Base-by-base conservation (phyloP, 108 stramenopile species). In the Nitzschia inconspicua region DNA sequence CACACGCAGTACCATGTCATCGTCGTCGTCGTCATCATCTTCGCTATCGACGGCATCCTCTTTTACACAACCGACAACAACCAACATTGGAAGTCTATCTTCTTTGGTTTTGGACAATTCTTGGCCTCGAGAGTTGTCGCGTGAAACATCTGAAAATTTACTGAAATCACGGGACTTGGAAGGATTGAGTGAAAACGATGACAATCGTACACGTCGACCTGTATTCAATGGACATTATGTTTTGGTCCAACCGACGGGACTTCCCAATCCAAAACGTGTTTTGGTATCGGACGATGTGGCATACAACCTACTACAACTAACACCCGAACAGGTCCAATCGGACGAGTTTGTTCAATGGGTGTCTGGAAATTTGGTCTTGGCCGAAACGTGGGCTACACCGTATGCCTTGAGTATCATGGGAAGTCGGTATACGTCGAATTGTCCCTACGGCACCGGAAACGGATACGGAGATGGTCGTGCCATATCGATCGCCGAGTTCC, bases 401-500 rank as follows among this genome's bases (percentile, higher is more conserved):
- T 95, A 95, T 59, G 93, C 93, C 10, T 66, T 95, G 8, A 68
- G 65, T 20, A 91, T 95, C 61, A 86, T 90, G 82, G 93, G 93
- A 42, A 67, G 68, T 24, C 61, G 83, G 1, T 88, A 86, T 44
- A 80, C 80, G 26, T 70, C 60, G 59, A 89, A 91, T 50, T 89
- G 88, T 75, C 86, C 86, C 8, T 83, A 83, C 51, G 88, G 89
- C n/a, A 84, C 79, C 20, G 93, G 93, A 8, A 70, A 89, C 27
- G 93, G 88, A 24, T 95, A 95, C 62, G 93, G 94, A 4, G 94
- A 95, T 67, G 94, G 94, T 7, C 69, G 90, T 0, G 94, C 94
- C 40, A 88, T 91, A 55, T 65, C 63, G 9, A 77, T 93, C 40
- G 90, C 79, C 4, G 91, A 93, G 66, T 66, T 89, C 20, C 44